Evolutionary conservation across 2,329 filamentous ascomycete species (phyloP), one percentile per base, ranked within the genome.

Genomic region (Xylaria hypoxylon): DNA sequence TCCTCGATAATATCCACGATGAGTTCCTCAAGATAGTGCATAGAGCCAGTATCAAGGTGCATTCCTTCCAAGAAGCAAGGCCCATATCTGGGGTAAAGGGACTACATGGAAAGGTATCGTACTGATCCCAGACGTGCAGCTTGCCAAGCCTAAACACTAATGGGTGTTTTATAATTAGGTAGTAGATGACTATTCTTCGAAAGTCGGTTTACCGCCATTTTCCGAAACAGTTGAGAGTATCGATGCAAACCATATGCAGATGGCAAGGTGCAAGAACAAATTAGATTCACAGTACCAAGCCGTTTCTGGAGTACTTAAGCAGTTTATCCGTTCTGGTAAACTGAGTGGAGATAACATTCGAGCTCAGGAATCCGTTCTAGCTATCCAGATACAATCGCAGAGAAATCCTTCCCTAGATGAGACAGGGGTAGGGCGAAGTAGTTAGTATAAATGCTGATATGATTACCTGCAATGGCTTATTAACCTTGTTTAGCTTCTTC

Each of bases 161-260:
- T 56, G 13, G 56, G 40, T 67, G 68, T 33, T 59, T 38, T 59
- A 38, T 24, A 44, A 68, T 55, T 53, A 80, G 78, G 76, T 80
- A 17, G 78, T 80, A 10, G 73, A 77, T 48, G 77, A 80, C 69
- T 79, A 77, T 64, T 81, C 79, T 35, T 82, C 79, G 17, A 80
- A 79, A 70, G 70, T 80, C 26, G 79, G 75, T 42, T 72, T 80
- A 13, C 73, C 76, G 24, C 64, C 51, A 60, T 42, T 47, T 15
- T 56, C 77, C 24, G 79, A 81, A 68, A 79, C 73, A 1, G 75
- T 80, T 6, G 78, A 81, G 60, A 79, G 72, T 58, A 79, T 82
- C 33, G 77, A 82, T 65, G 76, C 78, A 13, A 77, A 81, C 55
- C 80, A 82, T 63, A 80, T 75, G 67, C 72, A 80, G 56, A 81